Percentiles rank a stretch among this genome's conserved stretches.
These are phyloP conservation scores for Wallacemonas sp. DNA, from an alignment of 208 protist genomes.

Conservation along the genomic window DNA sequence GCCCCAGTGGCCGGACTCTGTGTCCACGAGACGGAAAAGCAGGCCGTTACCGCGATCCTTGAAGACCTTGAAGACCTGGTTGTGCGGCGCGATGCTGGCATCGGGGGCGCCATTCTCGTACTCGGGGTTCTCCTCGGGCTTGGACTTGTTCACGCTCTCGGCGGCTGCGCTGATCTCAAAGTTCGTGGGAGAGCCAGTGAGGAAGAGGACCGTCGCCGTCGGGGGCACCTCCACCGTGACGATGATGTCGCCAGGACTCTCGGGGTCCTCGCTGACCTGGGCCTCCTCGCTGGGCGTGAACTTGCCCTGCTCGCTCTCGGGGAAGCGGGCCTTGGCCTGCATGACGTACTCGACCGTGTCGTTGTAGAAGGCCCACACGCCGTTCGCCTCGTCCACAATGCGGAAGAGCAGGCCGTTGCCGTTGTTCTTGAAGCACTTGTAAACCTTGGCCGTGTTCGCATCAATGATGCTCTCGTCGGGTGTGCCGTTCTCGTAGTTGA, in stretches of 20 bases:
- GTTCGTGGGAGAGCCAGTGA: conserved; percentile 48
- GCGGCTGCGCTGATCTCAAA: conserved; percentile 60
- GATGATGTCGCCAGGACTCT: conserved; percentile 34
- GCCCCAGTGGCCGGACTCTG: conserved; percentile 30
- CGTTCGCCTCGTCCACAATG: conserved; percentile 33
- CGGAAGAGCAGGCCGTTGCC: conserved; percentile 61
- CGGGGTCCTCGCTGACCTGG: conserved; percentile 30
- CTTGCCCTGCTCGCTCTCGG: conserved; percentile 20
- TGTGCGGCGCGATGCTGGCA: conserved; percentile 32
- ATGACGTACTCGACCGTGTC: conserved; percentile 68
- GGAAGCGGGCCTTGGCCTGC: conserved; percentile 54
- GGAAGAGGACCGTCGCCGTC: conserved; percentile 46
- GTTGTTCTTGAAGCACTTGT: conserved; percentile 64
- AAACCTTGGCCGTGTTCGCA: conserved; percentile 40
- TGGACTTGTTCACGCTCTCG: conserved; percentile 34
- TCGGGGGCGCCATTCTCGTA: conserved; percentile 59
- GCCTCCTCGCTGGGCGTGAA: conserved; percentile 37
- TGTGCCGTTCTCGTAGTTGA: conserved; percentile 51
- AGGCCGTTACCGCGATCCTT: conserved; percentile 59
- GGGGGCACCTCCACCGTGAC: conserved; percentile 59
- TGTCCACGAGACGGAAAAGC: conserved; percentile 71
- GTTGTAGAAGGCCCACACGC: conserved; percentile 67
- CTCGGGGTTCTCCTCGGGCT: conserved; percentile 38
- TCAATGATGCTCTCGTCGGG: conserved; percentile 42
- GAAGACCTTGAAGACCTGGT: conserved; percentile 62